Percentiles rank a stretch among this genome's conserved stretches.
phyloP scores from a whole-genome alignment of 192 early-diverging fungal species.

The Coemansia sp. region DNA sequence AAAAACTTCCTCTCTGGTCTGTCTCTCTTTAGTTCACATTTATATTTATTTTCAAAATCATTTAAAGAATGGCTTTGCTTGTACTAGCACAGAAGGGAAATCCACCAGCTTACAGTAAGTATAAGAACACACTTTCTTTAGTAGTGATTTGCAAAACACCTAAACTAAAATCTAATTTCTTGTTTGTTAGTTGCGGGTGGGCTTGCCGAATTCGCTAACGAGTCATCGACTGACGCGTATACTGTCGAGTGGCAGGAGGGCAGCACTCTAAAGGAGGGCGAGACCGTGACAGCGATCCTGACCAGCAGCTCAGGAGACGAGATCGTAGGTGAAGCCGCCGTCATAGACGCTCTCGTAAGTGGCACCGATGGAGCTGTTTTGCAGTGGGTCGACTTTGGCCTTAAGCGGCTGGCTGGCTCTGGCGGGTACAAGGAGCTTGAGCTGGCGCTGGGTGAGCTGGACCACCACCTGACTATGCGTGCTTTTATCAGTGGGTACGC shows the following conservation, averaged over 20 bases:
- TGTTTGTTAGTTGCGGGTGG: slow-evolving; percentile 54
- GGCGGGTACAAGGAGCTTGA: slow-evolving; percentile 76
- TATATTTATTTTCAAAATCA: not conserved
- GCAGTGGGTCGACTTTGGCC: slow-evolving; percentile 77
- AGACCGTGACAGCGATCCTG: slow-evolving; percentile 46
- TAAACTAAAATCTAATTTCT: not conserved
- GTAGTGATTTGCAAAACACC: not conserved
- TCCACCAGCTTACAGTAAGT: slow-evolving; percentile 60
- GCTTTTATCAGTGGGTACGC: slow-evolving; percentile 82
- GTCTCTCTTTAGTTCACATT: not conserved
- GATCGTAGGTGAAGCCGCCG: slow-evolving; percentile 23
- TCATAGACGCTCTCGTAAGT: slow-evolving; percentile 13
- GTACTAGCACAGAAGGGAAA: slow-evolving; percentile 65
- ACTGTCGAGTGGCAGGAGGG: slow-evolving; percentile 61
- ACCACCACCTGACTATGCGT: slow-evolving; percentile 84
- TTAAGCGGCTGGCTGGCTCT: slow-evolving; percentile 60
- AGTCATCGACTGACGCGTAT: slow-evolving; percentile 17
- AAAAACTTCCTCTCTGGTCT: not conserved
- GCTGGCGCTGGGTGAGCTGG: slow-evolving; percentile 67
- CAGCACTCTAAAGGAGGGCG: slow-evolving; percentile 44
- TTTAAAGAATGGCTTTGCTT: slow-evolving; percentile 58
- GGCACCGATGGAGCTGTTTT: slow-evolving; percentile 49
- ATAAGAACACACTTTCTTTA: not conserved
- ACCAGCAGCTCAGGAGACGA: slow-evolving; percentile 7
- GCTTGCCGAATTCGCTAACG: slow-evolving; percentile 60